Conservation (phyloP, 257 asterid species). For the Striga asiatica region DNA sequence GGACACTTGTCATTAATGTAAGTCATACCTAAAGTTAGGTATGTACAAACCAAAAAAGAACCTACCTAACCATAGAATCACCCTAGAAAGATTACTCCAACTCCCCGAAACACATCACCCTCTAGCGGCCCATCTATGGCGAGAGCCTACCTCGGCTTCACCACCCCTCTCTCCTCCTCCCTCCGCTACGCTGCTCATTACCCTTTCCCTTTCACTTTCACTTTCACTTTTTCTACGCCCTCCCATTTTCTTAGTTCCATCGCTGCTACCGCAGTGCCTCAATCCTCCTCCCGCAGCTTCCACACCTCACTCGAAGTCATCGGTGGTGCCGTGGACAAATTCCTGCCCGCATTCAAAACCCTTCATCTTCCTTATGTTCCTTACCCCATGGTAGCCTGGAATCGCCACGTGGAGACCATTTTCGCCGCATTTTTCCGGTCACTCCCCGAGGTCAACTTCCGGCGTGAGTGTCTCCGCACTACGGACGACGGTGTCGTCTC, state of each 20-base stretch:
- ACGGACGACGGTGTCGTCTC: slow-evolving; percentile 68
- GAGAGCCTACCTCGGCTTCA: slow-evolving; percentile 47
- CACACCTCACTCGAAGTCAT: slow-evolving; percentile 66
- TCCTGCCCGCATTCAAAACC: slow-evolving; percentile 54
- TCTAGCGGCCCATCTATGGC: too few relatives aligned
- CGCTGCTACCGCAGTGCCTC: slow-evolving; percentile 20
- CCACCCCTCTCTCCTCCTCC: slow-evolving; percentile 29
- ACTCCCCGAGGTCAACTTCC: slow-evolving; percentile 55
- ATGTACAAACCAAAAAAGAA: too few relatives aligned
- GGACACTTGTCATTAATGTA: too few relatives aligned
- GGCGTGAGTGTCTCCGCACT: slow-evolving; percentile 83
- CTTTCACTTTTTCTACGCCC: slow-evolving; percentile 11
- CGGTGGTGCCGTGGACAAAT: slow-evolving; percentile 62
- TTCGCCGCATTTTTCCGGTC: slow-evolving; percentile 79
- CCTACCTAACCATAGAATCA: too few relatives aligned
- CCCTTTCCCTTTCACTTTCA: slow-evolving; percentile 14
- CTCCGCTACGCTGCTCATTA: slow-evolving; percentile 26
- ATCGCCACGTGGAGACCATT: slow-evolving; percentile 75
- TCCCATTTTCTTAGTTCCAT: slow-evolving; percentile 16
- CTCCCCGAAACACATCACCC: too few relatives aligned
- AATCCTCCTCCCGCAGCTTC: slow-evolving; percentile 17
- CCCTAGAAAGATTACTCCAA: too few relatives aligned
- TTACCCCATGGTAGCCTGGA: slow-evolving; percentile 53
- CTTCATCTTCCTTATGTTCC: slow-evolving; percentile 48
- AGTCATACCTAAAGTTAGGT: too few relatives aligned